Percentiles rank a stretch among this genome's conserved stretches.
phyloP scores from a whole-genome alignment of 2,329 filamentous ascomycete species.

The Colletotrichum sidae region DNA sequence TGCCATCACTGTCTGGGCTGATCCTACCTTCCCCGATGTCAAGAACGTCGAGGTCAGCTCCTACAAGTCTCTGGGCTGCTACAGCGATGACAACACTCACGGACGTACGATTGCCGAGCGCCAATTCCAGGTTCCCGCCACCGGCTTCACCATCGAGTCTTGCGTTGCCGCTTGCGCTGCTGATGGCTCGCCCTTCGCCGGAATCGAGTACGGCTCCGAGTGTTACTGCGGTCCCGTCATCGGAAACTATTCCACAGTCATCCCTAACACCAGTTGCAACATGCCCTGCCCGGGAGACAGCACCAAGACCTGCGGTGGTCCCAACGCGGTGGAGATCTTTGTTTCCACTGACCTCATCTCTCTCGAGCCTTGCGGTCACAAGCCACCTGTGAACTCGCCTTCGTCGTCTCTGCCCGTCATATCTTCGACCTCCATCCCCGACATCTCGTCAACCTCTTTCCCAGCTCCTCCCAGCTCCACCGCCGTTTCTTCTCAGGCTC shows the following conservation, averaged over 20 bases:
- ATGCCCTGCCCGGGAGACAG: constrained; percentile 64
- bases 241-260: constrained; percentile 56
- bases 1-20: constrained; percentile 60
- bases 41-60: constrained; percentile 59
- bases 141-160: constrained; percentile 53
- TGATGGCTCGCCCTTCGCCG: constrained; percentile 60
- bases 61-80: constrained; percentile 74
- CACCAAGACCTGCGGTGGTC: constrained; percentile 56
- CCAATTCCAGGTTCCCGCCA: constrained; percentile 50
- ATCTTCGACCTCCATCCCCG: constrained; percentile 29
- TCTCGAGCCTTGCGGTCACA: constrained; percentile 60
- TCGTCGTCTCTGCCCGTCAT: constrained; percentile 37
- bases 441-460: constrained; percentile 24
- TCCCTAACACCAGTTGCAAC: constrained; percentile 56
- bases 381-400: constrained; percentile 41
- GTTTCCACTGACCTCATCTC: constrained; percentile 62
- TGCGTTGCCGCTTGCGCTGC: constrained; percentile 57
- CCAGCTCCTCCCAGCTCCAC: constrained; percentile 32
- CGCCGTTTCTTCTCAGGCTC: constrained; percentile 32
- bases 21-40: constrained; percentile 58
- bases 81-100: constrained; percentile 55
- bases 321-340: constrained; percentile 56
- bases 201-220: constrained; percentile 56
- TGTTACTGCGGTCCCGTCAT: constrained; percentile 66
- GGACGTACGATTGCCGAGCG: constrained; percentile 60